Conservation (phyloP, 179 eudicot genomes). For the Patellifolia procumbens region DNA sequence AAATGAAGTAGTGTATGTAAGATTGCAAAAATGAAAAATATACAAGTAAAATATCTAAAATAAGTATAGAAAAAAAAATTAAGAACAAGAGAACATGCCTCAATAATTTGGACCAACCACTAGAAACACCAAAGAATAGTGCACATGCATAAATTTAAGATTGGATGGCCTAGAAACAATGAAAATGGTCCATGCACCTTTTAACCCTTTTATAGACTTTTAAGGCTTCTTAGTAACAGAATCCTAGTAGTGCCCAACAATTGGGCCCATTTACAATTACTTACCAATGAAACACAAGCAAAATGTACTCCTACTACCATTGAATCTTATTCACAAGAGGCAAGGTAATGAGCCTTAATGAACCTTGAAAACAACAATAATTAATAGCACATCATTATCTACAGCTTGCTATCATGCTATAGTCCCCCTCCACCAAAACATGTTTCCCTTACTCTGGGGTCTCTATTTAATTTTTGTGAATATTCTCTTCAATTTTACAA, state of each 20-base stretch:
- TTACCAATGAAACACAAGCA: not conserved
- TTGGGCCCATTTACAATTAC: not conserved
- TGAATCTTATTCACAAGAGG: not conserved
- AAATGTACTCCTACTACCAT: not conserved
- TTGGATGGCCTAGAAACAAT: not conserved
- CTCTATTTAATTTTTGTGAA: not conserved
- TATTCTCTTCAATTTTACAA: too few species aligned
- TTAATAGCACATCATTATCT: not conserved
- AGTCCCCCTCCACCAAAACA: constrained; percentile 10
- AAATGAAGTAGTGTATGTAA: too few species aligned
- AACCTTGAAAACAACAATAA: not conserved
- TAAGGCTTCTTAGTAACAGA: not conserved
- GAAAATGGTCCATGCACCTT: not conserved
- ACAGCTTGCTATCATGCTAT: constrained; percentile 10
- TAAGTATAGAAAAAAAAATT: too few species aligned
- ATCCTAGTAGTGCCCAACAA: not conserved
- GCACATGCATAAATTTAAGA: not conserved
- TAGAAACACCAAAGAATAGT: not conserved
- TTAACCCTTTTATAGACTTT: not conserved
- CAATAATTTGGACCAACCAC: constrained; percentile 4
- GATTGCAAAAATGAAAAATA: too few species aligned
- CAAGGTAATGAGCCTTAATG: not conserved
- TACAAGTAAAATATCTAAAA: too few species aligned
- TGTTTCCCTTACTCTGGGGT: constrained; percentile 31
- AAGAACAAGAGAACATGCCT: not conserved